Base-by-base conservation (phyloP, 192 early-diverging fungal genomes). In the Endogone sp. region DNA sequence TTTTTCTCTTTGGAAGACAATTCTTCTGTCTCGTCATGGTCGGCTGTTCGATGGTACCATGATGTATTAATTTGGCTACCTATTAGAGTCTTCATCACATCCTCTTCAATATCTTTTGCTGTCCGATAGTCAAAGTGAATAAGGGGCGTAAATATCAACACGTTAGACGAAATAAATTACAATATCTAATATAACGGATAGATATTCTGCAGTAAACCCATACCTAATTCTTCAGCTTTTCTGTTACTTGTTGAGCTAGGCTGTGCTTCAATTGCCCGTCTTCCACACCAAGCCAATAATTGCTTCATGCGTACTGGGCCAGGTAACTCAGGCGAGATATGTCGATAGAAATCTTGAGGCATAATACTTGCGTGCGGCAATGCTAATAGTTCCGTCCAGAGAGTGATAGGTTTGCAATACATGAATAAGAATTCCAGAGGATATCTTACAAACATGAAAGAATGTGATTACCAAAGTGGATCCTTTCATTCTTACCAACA, bases 271-370 rank as follows among this genome's bases (percentile, higher is more conserved):
- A 80, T 55, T 31, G 68, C 66, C 30, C 77, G 62, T 65, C 85
- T 74, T 0, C 86, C 84, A 62, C 88, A 88, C 91, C 91, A 92
- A 13, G 83, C 70, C 2, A 92, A 67, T 55, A 92, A 79, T 72
- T 92, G 88, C 0, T 86, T 81, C 73, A 92, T 80, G 2, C 85
- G 83, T 1, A 85, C 71, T 4, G 89, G 89, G 64, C 88, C 89
- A 2, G 85, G 82, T 65, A 85, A 72, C 10, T 91, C 89, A 2
- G 82, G 79, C 70, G 89, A 85, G 22, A 92, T 85, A 65, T 87
- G 89, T 23, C 84, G 76, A 77, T 87, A 91, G 68, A 84, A 90
- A 61, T 90, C 86, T 2, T 68, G 55, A 3, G 85, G 54, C 13
- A 74, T 66, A 25, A 92, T 82, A 3, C 80, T 78, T 28, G 75